Percentiles rank a stretch among this genome's conserved stretches.
phyloP scores from a whole-genome alignment of 2,329 filamentous ascomycete genomes.

The Neurospora crassa region DNA sequence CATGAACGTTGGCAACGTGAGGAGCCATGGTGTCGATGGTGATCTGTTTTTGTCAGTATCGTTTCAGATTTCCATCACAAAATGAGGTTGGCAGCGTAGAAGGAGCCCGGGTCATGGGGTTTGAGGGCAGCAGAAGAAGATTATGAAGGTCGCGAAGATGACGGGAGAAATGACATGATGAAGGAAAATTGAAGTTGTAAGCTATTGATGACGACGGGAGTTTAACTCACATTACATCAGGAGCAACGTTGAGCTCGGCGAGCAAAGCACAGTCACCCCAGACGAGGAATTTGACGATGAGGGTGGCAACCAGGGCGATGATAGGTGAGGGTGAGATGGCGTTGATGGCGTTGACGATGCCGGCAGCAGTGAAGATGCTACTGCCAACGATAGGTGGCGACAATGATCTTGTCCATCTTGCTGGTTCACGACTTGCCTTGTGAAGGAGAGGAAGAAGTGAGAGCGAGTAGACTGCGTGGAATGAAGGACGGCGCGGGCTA shows the following conservation, averaged over 20 bases:
- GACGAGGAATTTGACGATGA: conserved; percentile 50
- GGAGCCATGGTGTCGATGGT: neutral
- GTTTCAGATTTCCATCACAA: neutral
- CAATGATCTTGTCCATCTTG: conserved; percentile 48
- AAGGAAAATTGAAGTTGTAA: neutral
- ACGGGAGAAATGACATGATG: neutral
- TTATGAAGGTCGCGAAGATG: neutral
- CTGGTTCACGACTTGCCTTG: conserved; percentile 34
- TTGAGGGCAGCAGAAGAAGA: neutral
- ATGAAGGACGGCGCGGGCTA: neutral
- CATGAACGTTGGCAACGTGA: neutral
- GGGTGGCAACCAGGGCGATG: conserved; percentile 48
- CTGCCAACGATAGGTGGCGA: conserved; percentile 55
- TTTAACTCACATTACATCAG: conserved; percentile 21
- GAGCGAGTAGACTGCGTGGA: neutral
- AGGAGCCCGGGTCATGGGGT: neutral
- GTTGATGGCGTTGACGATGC: conserved; percentile 53
- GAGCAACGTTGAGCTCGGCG: conserved; percentile 51
- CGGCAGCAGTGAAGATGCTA: conserved; percentile 56
- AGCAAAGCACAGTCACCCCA: conserved; percentile 56
- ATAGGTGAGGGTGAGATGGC: conserved; percentile 54
- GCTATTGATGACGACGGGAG: neutral
- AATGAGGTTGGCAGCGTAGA: neutral
- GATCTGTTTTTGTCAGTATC: neutral
- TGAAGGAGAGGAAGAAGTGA: conserved; percentile 21